Percentiles rank a stretch among this genome's conserved stretches.
Conservation (phyloP, 306 rosid species). For the Prunus mume region DNA sequence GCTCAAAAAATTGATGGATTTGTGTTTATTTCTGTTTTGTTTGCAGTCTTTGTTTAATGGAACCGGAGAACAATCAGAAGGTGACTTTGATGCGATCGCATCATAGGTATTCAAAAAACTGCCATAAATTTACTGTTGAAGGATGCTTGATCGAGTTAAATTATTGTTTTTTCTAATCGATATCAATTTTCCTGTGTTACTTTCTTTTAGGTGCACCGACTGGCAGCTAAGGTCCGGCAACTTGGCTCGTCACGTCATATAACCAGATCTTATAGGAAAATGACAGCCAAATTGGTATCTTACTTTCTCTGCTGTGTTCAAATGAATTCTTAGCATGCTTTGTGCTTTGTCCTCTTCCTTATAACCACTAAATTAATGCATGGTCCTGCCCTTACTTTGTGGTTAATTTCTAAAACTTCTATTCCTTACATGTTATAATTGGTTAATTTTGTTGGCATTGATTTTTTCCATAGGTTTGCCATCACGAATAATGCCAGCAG, state of each 20-base stretch:
- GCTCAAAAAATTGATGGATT: too few species aligned
- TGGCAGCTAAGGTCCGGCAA: too few species aligned
- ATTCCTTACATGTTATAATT: background rate
- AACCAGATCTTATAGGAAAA: constrained; percentile 59
- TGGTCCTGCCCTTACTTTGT: background rate
- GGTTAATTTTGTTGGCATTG: too few species aligned
- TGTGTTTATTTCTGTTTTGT: too few species aligned
- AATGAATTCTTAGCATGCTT: background rate
- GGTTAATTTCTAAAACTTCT: background rate
- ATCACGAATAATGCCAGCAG: constrained; percentile 73
- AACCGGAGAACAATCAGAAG: constrained; percentile 54
- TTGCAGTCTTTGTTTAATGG: constrained; percentile 64
- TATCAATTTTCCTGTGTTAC: background rate
- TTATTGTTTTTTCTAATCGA: background rate
- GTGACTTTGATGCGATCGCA: constrained; percentile 66
- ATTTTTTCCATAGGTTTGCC: constrained; percentile 27
- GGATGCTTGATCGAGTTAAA: background rate
- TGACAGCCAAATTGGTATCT: constrained; percentile 52
- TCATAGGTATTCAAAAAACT: constrained; percentile 52
- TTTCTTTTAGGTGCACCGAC: too few species aligned
- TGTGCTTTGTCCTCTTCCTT: background rate
- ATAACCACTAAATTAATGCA: background rate
- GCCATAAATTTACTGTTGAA: background rate
- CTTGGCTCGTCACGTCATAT: too few species aligned
- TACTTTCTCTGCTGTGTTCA: background rate